These are phyloP conservation scores for Hypoxylon sp. DNA, from an alignment of 2,329 filamentous ascomycete genomes.

Conservation along the genomic window DNA sequence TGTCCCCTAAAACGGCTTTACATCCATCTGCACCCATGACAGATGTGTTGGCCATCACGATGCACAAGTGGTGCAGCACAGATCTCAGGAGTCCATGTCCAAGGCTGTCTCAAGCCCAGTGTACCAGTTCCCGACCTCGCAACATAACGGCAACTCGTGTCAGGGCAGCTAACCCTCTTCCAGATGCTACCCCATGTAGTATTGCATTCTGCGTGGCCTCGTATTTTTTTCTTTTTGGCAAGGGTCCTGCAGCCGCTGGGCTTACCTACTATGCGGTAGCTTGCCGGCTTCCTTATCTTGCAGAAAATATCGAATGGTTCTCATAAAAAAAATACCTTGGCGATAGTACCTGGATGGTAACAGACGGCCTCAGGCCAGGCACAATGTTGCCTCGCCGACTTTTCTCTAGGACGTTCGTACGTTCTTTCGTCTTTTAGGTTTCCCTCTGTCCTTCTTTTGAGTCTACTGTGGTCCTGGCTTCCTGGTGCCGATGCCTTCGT, in stretches of 20 bases:
- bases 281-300: constrained; percentile 26
- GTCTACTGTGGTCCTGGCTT: neutral
- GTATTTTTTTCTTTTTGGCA: constrained; percentile 30
- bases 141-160: constrained; percentile 31
- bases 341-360: constrained; percentile 11
- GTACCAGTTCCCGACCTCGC: constrained; percentile 25
- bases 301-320: constrained; percentile 22
- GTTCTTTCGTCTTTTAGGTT: neutral
- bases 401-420: constrained; percentile 5
- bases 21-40: too few relatives aligned
- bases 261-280: too few relatives aligned
- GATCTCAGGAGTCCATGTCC: too few relatives aligned
- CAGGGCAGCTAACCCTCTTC: constrained; percentile 26
- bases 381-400: constrained; percentile 12
- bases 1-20: too few relatives aligned
- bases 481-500: neutral
- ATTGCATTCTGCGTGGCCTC: constrained; percentile 33
- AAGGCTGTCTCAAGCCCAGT: too few relatives aligned
- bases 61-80: too few relatives aligned
- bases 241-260: constrained; percentile 24
- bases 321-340: constrained; percentile 10
- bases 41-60: too few relatives aligned
- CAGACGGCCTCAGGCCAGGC: neutral
- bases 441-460: neutral
- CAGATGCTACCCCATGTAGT: constrained; percentile 22